A percentile compares a stretch with the other conserved stretches of the same genome.
Evolutionary conservation across 345 rosid species (phyloP).

Genomic region (Gynandropsis gynandra): DNA sequence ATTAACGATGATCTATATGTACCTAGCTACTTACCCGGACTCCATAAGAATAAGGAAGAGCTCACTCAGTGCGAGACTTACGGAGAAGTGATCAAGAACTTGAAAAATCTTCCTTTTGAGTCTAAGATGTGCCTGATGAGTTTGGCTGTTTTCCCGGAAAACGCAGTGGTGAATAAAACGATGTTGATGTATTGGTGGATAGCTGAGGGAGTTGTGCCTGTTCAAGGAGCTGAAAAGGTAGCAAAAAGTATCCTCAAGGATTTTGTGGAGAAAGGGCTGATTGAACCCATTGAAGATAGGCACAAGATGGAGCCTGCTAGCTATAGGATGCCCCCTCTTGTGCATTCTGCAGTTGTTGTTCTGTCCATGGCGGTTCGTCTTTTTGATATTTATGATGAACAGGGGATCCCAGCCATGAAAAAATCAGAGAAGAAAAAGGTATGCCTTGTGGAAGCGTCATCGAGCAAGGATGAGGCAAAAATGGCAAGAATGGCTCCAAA

Average conservation of each 20-base stretch:
- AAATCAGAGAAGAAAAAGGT: conserved; percentile 20
- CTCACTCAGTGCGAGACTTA: not conserved
- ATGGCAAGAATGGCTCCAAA: not conserved
- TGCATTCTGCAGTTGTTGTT: conserved; percentile 30
- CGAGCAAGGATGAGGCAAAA: not conserved
- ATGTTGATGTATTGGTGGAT: conserved; percentile 42
- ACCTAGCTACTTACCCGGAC: conserved; percentile 4
- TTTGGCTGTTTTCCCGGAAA: conserved; percentile 40
- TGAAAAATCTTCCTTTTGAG: conserved; percentile 7
- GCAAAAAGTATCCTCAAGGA: conserved; percentile 15
- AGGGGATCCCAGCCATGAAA: conserved; percentile 21
- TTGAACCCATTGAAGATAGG: conserved; percentile 28
- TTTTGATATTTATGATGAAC: conserved; percentile 13
- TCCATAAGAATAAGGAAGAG: not conserved
- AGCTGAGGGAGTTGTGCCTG: conserved; percentile 32
- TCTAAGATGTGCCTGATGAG: conserved; percentile 30
- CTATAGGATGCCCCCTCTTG: conserved; percentile 34
- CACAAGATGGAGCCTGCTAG: conserved; percentile 15
- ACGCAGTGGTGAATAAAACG: conserved; percentile 31
- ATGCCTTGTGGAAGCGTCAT: conserved; percentile 28
- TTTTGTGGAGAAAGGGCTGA: conserved; percentile 19
- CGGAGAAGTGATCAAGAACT: conserved; percentile 14
- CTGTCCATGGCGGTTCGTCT: conserved; percentile 17
- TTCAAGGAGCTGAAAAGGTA: conserved; percentile 14
- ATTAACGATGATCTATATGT: no score